phyloP scores from a whole-genome alignment of 257 asterid genomes.

The Ehretia macrophylla region DNA sequence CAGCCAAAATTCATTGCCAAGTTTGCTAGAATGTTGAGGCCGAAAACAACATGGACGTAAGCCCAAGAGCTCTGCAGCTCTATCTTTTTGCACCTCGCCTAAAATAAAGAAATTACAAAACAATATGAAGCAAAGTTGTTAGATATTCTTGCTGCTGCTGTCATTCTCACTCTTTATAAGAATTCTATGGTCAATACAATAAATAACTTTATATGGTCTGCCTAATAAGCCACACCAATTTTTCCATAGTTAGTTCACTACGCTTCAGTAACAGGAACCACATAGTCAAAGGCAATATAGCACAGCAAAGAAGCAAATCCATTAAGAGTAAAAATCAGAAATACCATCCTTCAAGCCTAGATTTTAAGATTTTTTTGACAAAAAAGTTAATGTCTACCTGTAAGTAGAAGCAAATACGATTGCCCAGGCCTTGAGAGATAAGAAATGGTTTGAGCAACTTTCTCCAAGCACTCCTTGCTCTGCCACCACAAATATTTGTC shows the following conservation, averaged over 20 bases:
- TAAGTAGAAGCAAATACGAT: constrained; percentile 62
- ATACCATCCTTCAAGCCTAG: constrained; percentile 3
- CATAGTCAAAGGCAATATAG: background rate
- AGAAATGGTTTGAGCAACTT: constrained; percentile 68
- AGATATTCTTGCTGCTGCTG: background rate
- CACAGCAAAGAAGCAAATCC: background rate
- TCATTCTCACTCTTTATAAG: background rate
- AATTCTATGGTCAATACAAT: too few relatives aligned
- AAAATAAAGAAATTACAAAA: constrained; percentile 9
- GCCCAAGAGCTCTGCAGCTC: constrained; percentile 71
- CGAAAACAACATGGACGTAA: constrained; percentile 75
- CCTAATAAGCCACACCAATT: too few relatives aligned
- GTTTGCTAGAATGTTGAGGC: constrained; percentile 93
- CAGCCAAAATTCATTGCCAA: constrained; percentile 87
- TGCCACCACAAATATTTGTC: constrained; percentile 31
- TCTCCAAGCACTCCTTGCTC: constrained; percentile 98
- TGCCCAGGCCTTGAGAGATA: constrained; percentile 59
- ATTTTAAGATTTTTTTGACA: too few relatives aligned
- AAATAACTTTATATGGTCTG: background rate
- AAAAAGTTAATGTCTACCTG: constrained; percentile 57
- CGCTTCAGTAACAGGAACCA: background rate
- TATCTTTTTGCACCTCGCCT: constrained; percentile 81
- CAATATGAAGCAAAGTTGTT: background rate
- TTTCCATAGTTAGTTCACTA: too few relatives aligned
- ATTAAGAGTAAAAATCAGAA: constrained; percentile 3